Conservation (phyloP, 495 filamentous ascomycete genomes). For the Haplographium delicatum region DNA sequence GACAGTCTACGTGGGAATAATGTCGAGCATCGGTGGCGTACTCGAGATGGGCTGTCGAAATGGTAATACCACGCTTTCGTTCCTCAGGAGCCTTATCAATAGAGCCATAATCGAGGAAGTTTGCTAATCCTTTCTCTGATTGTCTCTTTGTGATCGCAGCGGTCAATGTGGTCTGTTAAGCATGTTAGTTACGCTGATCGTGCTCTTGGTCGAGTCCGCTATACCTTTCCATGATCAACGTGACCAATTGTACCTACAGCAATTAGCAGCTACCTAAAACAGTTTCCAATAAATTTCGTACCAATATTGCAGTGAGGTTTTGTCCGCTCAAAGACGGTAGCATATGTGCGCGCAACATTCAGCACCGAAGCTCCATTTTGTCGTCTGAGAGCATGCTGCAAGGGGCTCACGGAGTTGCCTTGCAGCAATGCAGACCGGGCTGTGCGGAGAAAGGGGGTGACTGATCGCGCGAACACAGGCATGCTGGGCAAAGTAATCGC, state of each 20-base stretch:
- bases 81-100: conserved; percentile 99
- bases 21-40: conserved; percentile 87
- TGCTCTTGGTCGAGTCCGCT: neutral
- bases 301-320: conserved; percentile 99
- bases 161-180: conserved; percentile 81
- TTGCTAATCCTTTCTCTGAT: conserved; percentile 85
- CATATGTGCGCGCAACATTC: conserved; percentile 66
- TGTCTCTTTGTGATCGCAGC: conserved; percentile 98
- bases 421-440: conserved; percentile 58
- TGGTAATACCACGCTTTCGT: conserved; percentile 99
- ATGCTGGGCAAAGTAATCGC: conserved; percentile 19
- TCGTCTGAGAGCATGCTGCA: conserved; percentile 53
- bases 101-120: conserved; percentile 90
- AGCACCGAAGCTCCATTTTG: conserved; percentile 63
- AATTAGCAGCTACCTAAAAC: conserved; percentile 9
- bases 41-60: conserved; percentile 96
- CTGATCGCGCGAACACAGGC: conserved; percentile 49
- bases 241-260: conserved; percentile 88
- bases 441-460: conserved; percentile 64
- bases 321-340: conserved; percentile 75
- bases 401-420: conserved; percentile 58
- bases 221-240: conserved; percentile 98
- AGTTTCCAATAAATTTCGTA: conserved; percentile 33
- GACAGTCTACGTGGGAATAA: conserved; percentile 99
- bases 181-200: conserved; percentile 16